Conservation (phyloP, 257 asterid genomes). For the Ballota nigra region DNA sequence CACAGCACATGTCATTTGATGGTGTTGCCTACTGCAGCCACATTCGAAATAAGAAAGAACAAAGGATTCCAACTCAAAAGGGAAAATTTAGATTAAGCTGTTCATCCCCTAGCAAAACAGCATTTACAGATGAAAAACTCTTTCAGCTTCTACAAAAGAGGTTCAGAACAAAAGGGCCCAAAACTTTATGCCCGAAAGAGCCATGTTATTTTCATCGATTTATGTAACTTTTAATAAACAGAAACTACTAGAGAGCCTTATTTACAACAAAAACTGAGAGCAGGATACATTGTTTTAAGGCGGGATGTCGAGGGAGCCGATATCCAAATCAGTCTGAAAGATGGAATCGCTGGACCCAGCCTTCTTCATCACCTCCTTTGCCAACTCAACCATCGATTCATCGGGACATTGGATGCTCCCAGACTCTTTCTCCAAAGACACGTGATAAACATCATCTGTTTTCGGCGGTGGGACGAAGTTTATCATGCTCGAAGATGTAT, state of each 20-base stretch:
- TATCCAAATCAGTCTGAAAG: conserved; percentile 47
- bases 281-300: neutral
- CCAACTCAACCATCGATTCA: conserved; percentile 35
- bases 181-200: neutral
- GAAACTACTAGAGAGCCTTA: neutral
- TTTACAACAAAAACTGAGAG: neutral
- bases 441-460: conserved; percentile 43
- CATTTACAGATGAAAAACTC: neutral
- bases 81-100: neutral
- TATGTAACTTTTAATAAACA: neutral
- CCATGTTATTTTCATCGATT: neutral
- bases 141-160: too few species aligned
- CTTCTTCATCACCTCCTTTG: conserved; percentile 42
- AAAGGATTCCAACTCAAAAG: neutral
- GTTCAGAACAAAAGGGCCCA: neutral
- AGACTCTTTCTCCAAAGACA: conserved; percentile 26
- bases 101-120: neutral
- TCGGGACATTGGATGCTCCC: conserved; percentile 28
- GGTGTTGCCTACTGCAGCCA: neutral
- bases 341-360: conserved; percentile 39
- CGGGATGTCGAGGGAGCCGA: conserved; percentile 8
- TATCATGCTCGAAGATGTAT: conserved; percentile 24
- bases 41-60: neutral
- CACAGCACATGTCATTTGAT: neutral
- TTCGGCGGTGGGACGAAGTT: conserved; percentile 33